Percentiles rank a stretch among this genome's conserved stretches.
Evolutionary conservation across 148 eudicot species (phyloP).

Genomic region (Vaccinium vitisidaea): DNA sequence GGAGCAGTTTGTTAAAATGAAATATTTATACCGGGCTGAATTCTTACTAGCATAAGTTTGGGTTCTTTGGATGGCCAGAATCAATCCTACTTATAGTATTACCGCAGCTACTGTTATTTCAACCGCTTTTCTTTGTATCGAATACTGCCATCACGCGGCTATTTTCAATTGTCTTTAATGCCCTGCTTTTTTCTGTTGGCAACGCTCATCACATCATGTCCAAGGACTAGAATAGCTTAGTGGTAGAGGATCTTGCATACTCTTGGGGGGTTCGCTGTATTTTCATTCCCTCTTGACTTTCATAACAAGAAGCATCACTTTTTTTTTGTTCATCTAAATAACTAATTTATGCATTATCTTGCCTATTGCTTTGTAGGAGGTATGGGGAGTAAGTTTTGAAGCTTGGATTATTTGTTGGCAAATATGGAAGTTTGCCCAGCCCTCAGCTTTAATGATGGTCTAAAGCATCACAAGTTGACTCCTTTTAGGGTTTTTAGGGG

Average conservation of each 20-base stretch:
- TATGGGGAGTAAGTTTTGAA: slow-evolving; percentile 14
- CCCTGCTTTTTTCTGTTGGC: neutral
- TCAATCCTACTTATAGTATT: neutral
- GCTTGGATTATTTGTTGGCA: slow-evolving; percentile 8
- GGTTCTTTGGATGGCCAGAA: neutral
- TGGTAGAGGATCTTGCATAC: neutral
- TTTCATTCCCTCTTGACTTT: neutral
- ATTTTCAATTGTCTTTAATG: neutral
- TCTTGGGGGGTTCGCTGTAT: neutral
- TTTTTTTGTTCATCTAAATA: neutral
- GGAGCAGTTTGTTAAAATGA: neutral
- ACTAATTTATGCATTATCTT: neutral
- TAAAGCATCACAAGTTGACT: slow-evolving; percentile 53
- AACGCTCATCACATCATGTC: neutral
- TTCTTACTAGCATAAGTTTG: neutral
- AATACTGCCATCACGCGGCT: neutral
- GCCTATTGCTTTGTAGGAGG: slow-evolving; percentile 15
- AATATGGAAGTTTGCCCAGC: slow-evolving; percentile 63
- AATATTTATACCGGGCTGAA: neutral
- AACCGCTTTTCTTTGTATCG: neutral
- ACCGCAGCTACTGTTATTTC: neutral
- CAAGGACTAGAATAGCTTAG: neutral
- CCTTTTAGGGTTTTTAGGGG: slow-evolving; percentile 62
- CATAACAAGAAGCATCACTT: neutral
- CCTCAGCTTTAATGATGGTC: slow-evolving; percentile 24